Conservation (phyloP, 768 basidiomycete species). For the Boletus rex-veris region DNA sequence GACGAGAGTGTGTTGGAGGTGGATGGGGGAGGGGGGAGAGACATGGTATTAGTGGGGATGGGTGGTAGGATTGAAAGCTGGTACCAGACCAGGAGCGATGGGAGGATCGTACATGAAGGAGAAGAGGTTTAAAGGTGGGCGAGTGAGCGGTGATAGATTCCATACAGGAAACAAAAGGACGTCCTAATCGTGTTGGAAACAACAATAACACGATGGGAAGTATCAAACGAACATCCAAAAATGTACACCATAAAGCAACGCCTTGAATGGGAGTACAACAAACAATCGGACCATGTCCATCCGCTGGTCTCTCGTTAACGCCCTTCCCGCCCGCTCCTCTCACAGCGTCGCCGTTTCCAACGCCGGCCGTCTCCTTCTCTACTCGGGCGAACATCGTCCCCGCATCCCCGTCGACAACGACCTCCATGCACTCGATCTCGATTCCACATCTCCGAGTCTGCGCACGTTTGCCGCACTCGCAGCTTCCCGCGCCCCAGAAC, state of each 20-base stretch:
- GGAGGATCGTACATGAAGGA: too few relatives aligned
- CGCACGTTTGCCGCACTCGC: constrained; percentile 13
- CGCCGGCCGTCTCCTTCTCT: constrained; percentile 32
- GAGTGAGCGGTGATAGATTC: constrained; percentile 8
- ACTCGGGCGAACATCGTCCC: constrained; percentile 43
- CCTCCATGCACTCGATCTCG: constrained; percentile 27
- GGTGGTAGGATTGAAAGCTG: constrained; percentile 1
- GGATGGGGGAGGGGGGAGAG: constrained; percentile 41
- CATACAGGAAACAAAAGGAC: constrained; percentile 23
- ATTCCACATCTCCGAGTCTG: constrained; percentile 6
- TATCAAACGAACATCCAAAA: not conserved
- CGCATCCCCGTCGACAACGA: constrained; percentile 39
- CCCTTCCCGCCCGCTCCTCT: constrained; percentile 37
- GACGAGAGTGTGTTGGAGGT: constrained; percentile 43
- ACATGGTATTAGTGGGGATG: constrained; percentile 1
- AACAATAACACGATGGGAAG: not conserved
- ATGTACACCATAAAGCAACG: too few relatives aligned
- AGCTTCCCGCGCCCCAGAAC: constrained; percentile 8
- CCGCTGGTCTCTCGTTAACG: constrained; percentile 29
- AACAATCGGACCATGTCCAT: constrained; percentile 1
- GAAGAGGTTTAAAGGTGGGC: constrained; percentile 9
- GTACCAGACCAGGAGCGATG: constrained; percentile 25
- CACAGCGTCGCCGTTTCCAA: constrained; percentile 35
- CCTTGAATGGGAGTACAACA: too few relatives aligned
- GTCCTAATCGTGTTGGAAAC: constrained; percentile 4